phyloP scores from a whole-genome alignment of 768 basidiomycete species.

The Tephrocybe sp. region DNA sequence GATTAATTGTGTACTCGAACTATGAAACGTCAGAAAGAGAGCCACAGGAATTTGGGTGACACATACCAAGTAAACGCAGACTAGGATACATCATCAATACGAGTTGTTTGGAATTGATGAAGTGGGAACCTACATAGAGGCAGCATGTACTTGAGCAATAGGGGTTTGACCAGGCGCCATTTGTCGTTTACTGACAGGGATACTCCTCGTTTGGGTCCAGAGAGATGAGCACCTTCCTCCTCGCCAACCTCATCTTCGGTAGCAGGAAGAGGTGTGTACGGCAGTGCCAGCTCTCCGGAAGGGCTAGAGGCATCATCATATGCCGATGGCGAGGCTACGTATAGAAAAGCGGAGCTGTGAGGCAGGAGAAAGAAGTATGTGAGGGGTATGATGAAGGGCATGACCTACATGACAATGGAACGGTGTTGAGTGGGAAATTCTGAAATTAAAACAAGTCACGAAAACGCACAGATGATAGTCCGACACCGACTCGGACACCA shows the following conservation, averaged over 20 bases:
- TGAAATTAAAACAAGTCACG: neutral
- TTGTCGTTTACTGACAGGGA: conserved; percentile 74
- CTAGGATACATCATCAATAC: too few species aligned
- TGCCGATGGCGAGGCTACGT: conserved; percentile 29
- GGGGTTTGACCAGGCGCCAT: conserved; percentile 75
- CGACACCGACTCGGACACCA: conserved; percentile 83
- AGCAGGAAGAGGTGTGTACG: conserved; percentile 45
- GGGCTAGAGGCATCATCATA: conserved; percentile 39
- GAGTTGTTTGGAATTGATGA: conserved; percentile 1
- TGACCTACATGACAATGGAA: conserved; percentile 52
- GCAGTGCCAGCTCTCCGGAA: conserved; percentile 22
- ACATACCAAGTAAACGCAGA: conserved; percentile 48
- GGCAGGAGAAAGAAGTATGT: conserved; percentile 82
- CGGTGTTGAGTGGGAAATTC: conserved; percentile 1
- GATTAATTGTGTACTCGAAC: conserved; percentile 93
- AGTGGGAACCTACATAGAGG: conserved; percentile 69
- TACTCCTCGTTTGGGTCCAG: conserved; percentile 42
- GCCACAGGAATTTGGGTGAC: neutral
- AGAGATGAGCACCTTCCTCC: conserved; percentile 36
- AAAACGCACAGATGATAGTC: conserved; percentile 70
- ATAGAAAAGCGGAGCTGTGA: conserved; percentile 47
- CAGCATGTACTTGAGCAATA: conserved; percentile 86
- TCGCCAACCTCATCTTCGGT: conserved; percentile 41
- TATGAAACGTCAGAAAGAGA: conserved; percentile 25
- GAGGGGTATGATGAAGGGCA: conserved; percentile 80